phyloP scores from a whole-genome alignment of 2,329 filamentous ascomycete species.

The Biscogniauxia mediterranea region DNA sequence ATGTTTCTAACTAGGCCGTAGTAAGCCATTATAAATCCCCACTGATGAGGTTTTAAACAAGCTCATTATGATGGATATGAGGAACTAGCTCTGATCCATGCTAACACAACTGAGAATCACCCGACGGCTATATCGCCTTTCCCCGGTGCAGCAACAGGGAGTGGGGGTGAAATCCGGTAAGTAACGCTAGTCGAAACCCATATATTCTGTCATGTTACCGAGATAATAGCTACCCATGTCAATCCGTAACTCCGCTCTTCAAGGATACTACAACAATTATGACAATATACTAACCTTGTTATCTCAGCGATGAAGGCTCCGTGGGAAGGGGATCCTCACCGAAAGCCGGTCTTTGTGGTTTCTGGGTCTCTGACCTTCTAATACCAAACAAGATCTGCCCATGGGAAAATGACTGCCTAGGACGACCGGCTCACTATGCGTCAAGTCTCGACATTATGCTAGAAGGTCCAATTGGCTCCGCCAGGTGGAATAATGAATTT shows the following conservation, averaged over 20 bases:
- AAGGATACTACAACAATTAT: background rate
- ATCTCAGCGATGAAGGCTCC: slow-evolving; percentile 74
- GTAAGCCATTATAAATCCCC: background rate
- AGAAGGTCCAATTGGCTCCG: slow-evolving; percentile 91
- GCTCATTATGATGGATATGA: background rate
- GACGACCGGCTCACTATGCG: slow-evolving; percentile 87
- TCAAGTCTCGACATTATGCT: slow-evolving; percentile 97
- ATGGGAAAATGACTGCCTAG: slow-evolving; percentile 83
- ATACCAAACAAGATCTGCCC: slow-evolving; percentile 81
- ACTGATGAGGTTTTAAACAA: background rate
- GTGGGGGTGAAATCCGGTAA: slow-evolving; percentile 67
- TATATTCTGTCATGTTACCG: background rate
- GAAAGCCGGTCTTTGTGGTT: slow-evolving; percentile 88
- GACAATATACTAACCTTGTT: slow-evolving; percentile 3
- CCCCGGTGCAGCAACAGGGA: slow-evolving; percentile 89
- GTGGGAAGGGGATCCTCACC: slow-evolving; percentile 90
- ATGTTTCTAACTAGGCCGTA: background rate
- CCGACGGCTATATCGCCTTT: slow-evolving; percentile 81
- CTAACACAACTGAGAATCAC: slow-evolving; percentile 64
- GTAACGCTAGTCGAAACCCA: background rate
- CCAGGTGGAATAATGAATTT: slow-evolving; percentile 94
- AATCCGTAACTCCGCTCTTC: background rate
- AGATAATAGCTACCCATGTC: slow-evolving; percentile 1
- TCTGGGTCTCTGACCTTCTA: slow-evolving; percentile 90
- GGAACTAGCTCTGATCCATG: background rate